Conservation (phyloP, 176 grass and related monocot genomes). For the Zoysia pacifica region DNA sequence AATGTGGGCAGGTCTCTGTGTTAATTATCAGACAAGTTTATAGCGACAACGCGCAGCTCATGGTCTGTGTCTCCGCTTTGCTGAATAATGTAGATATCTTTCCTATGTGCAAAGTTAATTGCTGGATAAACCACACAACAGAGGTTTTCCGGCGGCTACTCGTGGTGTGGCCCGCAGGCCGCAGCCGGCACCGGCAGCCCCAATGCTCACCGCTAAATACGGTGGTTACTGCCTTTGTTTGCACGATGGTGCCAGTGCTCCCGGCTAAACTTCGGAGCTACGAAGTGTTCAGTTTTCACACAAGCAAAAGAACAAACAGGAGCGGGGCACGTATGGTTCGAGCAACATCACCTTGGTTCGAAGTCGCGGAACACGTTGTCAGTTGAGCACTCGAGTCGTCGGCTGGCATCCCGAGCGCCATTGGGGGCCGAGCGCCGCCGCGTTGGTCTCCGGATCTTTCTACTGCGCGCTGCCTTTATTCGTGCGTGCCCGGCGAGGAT, state of each 20-base stretch:
- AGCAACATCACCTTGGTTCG: neutral
- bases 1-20: neutral
- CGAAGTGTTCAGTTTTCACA: too few relatives aligned
- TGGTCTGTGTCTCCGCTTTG: neutral
- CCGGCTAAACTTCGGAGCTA: neutral
- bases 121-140: too few relatives aligned
- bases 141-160: too few relatives aligned
- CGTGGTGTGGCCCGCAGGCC: too few relatives aligned
- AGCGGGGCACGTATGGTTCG: neutral
- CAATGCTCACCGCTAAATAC: too few relatives aligned
- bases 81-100: conserved; percentile 8
- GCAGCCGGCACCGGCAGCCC: too few relatives aligned
- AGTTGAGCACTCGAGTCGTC: neutral
- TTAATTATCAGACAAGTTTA: neutral
- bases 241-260: too few relatives aligned
- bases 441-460: too few relatives aligned
- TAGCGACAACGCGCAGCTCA: neutral
- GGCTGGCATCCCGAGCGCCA: neutral
- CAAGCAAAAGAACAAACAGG: neutral
- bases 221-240: too few relatives aligned
- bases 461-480: neutral
- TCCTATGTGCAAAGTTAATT: neutral
- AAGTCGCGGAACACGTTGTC: neutral
- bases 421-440: too few relatives aligned
- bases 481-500: conserved; percentile 4